phyloP scores from a whole-genome alignment of 306 rosid species.

The Lupinus albus region DNA sequence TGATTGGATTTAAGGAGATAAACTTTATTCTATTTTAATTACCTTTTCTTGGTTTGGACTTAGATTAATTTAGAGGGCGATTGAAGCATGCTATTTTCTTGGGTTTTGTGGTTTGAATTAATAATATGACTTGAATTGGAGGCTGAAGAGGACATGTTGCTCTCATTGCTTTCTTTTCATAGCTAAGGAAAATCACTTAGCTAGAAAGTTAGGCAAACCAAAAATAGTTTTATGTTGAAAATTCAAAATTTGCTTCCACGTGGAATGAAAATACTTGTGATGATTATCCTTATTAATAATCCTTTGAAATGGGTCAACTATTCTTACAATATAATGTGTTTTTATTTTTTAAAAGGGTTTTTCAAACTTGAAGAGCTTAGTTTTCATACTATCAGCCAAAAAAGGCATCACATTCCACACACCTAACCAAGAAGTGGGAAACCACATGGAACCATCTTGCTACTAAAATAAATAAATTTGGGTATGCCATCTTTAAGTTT shows the following conservation, averaged over 20 bases:
- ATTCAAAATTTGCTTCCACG: slow-evolving; percentile 23
- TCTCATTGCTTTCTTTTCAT: not conserved
- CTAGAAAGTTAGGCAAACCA: slow-evolving; percentile 52
- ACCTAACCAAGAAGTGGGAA: slow-evolving; percentile 55
- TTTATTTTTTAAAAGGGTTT: slow-evolving; percentile 18
- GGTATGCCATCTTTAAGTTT: no score
- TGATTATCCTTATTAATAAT: not conserved
- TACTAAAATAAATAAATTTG: not conserved
- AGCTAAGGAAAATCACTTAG: slow-evolving; percentile 11
- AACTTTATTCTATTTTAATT: no score
- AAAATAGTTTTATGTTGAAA: slow-evolving; percentile 33
- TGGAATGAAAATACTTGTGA: slow-evolving; percentile 17
- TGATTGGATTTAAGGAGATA: no score
- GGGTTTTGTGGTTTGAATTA: slow-evolving; percentile 23
- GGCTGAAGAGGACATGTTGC: slow-evolving; percentile 29
- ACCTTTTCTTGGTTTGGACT: slow-evolving; percentile 23
- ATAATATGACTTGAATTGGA: slow-evolving; percentile 37
- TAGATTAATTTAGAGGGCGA: not conserved
- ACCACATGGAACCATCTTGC: slow-evolving; percentile 14
- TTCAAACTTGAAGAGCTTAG: slow-evolving; percentile 51
- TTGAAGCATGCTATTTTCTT: slow-evolving; percentile 14
- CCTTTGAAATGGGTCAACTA: not conserved
- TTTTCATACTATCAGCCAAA: slow-evolving; percentile 52
- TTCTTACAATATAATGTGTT: no score
- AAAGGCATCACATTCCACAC: slow-evolving; percentile 38